Evolutionary conservation across 805 yeast species (phyloP), one percentile per base, ranked within the genome.

Genomic region (Candida yuanshanica): DNA sequence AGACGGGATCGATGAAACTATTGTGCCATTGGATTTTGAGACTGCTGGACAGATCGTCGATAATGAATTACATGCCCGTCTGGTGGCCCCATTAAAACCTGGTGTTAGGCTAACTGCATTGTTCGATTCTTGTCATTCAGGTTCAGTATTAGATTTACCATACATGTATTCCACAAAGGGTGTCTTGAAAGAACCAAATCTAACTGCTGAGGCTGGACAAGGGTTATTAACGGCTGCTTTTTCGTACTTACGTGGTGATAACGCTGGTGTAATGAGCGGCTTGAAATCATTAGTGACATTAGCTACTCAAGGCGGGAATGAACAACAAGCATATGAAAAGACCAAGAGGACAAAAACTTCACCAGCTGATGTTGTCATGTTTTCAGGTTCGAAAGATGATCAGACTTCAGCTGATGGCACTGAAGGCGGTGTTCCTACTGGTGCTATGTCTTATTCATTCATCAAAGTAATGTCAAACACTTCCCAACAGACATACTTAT

Each of bases 101-200:
- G 95, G 95, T 35, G 81, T 82, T 35, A 72, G 90, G 45, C 65
- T 87, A 40, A 86, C 95, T 4, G 89, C 90, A 0, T 64, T 86
- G 44, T 86, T 82, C 52, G 95, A 87, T 62, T 81, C 88, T 11
- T 87, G 95, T 59, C 95, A 87, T 58, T 83, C 91, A 1, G 95
- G 95, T 11, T 77, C 91, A 1, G 91, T 76, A 1, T 61, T 87
- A 49, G 95, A 87, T 60, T 65, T 87, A 44, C 95, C 95, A 2
- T 87, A 76, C 52, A 70, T 76, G 36, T 87, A 87, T 61, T 83
- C 93, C 4, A 84, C 91, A 14, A 83, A 84, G 57, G 95, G 95
- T 45, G 79, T 83, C 4, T 58, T 86, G 37, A 87, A 86, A 62
- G 95, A 85, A 60, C 90, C 90, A 33, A 83, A 81, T 56, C 61